Evolutionary conservation across 1,284 basidiomycete genomes (phyloP), one percentile per base, ranked within the genome.

Genomic region (Amylostereum chailletii): DNA sequence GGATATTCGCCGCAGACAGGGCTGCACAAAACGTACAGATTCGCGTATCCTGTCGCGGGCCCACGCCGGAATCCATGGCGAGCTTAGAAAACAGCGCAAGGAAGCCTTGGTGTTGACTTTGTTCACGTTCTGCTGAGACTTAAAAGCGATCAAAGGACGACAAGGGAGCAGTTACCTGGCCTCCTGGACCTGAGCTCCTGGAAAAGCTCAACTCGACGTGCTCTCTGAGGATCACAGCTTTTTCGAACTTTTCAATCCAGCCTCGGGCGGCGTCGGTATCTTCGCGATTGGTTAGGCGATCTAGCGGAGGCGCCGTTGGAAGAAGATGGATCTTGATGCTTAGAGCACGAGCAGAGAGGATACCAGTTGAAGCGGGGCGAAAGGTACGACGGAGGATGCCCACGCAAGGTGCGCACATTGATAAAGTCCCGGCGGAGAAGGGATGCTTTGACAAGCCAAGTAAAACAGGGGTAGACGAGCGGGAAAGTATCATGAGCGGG

Each of bases 71-170:
- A 90, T 82, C 86, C 85, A 89, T 0, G 65, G 47, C 1, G 75
- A 68, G 45, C 77, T 66, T 8, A 86, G 48, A 3, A 71, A 60
- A 58, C 81, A 84, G 36, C 81, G 71, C 8, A 82, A 57, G 0
- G 78, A 81, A 0, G 76, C 83, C 60, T 90, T 90, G 7, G 87
- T 89, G 52, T 86, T 87, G 29, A 89, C 76, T 65, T 88, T 90
- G 60, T 90, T 90, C 40, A 90, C 86, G 55, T 90, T 86, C 86
- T 90, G 56, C 19, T n/a, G 31, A 42, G 11, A 7, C 45, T 30
- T 34, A 27, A 7, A 27, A 8, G 7, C 46, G 6, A 6, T 45
- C 39, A 42, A 43, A 19, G 34, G 45, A 34, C 29, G 29, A 45
- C 3, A 34, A 9, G n/a, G 37, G 29, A 29, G 26, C 26, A 54